Evolutionary conservation across 106 monocot species (phyloP).

Genomic region (Dioscorea zingiberensis): DNA sequence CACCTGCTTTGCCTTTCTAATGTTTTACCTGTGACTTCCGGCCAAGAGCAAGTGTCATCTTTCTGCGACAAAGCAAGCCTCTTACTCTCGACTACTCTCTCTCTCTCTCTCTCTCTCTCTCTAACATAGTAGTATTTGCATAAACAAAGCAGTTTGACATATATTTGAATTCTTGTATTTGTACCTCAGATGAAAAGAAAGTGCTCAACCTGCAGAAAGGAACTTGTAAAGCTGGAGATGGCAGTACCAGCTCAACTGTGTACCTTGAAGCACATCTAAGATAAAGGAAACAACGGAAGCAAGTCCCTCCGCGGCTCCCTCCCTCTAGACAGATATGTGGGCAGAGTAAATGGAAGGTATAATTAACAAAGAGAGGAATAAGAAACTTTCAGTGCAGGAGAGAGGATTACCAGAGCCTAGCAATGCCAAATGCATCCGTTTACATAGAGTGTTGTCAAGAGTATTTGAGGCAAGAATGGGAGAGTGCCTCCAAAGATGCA

Average conservation of each 20-base stretch:
- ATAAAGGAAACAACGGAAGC: slow-evolving; percentile 53
- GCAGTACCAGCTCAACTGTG: slow-evolving; percentile 43
- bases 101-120: not conserved
- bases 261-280: slow-evolving; percentile 87
- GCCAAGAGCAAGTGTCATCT: slow-evolving; percentile 9
- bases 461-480: slow-evolving; percentile 53
- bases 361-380: not conserved
- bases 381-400: not conserved
- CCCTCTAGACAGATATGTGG: slow-evolving; percentile 31
- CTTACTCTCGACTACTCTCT: no score
- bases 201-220: not conserved
- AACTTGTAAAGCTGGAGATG: slow-evolving; percentile 3
- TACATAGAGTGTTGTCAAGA: slow-evolving; percentile 82
- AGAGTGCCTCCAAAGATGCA: slow-evolving; percentile 57
- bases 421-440: slow-evolving; percentile 88
- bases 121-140: no score
- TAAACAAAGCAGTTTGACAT: not conserved
- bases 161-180: no score
- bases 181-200: no score
- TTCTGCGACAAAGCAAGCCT: slow-evolving; percentile 20
- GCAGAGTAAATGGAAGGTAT: not conserved
- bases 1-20: not conserved
- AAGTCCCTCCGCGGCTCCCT: slow-evolving; percentile 67
- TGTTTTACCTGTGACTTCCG: not conserved
- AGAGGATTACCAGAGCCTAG: slow-evolving; percentile 47